Evolutionary conservation across 306 rosid species (phyloP), one percentile per base, ranked within the genome.

Genomic region (Oxytropis ochrocephala): DNA sequence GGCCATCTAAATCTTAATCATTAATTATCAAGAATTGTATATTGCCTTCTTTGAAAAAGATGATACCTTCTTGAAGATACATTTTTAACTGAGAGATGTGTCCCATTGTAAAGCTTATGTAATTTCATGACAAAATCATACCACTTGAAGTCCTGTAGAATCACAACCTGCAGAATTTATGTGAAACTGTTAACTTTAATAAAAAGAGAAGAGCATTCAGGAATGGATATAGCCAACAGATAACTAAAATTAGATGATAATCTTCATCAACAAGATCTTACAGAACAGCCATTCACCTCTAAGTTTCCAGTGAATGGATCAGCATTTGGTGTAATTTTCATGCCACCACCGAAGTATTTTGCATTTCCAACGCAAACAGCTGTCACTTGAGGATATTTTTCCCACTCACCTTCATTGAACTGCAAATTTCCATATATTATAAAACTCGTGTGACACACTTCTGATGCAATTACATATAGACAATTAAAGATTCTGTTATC

Each of bases 291-390:
- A 41, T 66, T 69, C 63, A 94, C 98, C 97, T 90, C 96, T 54
- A 94, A 77, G 58, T 64, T 79, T 67, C 96, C 91, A 10, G 57
- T 88, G 71, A 32, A 58, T 55, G 98, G 98, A 68, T 84, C 82
- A 7, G 92, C 92, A 62, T 87, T 88, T 50, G 98, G 98, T 17
- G 93, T 73, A 41, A 94, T 90, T 83, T 88, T 94, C 98, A 94
- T 94, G 75, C 98, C 98, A 43, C 97, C 98, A 9, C 98, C 98
- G 16, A 94, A 94, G 71, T 88, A 94, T 76, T 90, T 94, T 59
- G 86, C 98, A 81, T 94, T 94, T 51, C 98, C 98, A 14, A 84
- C 64, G 70, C 98, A 90, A 70, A 94, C 52, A 56, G 97, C 93
- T 8, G 98, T 94, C 67, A 88, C 95, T 82, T 81, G 85, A 64